Evolutionary conservation across 2,329 filamentous ascomycete species (phyloP), one percentile per base, ranked within the genome.

Genomic region (Malbranchea zuffiana): DNA sequence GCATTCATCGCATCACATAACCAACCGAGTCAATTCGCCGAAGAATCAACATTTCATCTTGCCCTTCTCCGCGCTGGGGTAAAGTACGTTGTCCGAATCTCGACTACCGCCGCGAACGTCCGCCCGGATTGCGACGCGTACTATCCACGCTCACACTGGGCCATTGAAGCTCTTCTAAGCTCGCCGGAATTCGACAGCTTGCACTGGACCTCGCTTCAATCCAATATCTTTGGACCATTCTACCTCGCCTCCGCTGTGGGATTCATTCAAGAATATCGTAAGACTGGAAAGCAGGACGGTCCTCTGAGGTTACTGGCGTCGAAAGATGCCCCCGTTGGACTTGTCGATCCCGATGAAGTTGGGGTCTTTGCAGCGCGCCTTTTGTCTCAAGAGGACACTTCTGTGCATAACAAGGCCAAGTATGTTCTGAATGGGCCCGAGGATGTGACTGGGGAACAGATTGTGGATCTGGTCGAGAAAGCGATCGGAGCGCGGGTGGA

Each of bases 71-170:
- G 47, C 3, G 61, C 57, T 1, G 55, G 61, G 7, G 55, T 66
- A 2, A 43, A 61, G 31, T 66, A 66, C 33, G 52, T 66, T 6
- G 61, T 66, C 3, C 56, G 61, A 1, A 60, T 66, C 40, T 65
- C 60, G 0, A 66, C 62, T 0, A 60, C 50, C 0, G 55, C 54
- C 1, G 44, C 52, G 0, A 59, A 60, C 15, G 55, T 65, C 2
- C 49, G 48, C n/a, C 59, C 62, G 0, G 53, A 58, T 35, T 52
- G 8, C 28, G 24, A 12, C 0, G 54, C 51, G 0, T 64, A 59
- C 43, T 65, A 66, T 35, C 32, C 55, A 3, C 51, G 62, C 4
- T 23, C 45, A 1, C 61, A 66, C 32, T 65, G 61, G 61, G 63
- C 63, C 0, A 57, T 66, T 12, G 62, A 66, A 43, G 13, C 47